Evolutionary conservation across 306 rosid genomes (phyloP).

Genomic region (Corylus americana): DNA sequence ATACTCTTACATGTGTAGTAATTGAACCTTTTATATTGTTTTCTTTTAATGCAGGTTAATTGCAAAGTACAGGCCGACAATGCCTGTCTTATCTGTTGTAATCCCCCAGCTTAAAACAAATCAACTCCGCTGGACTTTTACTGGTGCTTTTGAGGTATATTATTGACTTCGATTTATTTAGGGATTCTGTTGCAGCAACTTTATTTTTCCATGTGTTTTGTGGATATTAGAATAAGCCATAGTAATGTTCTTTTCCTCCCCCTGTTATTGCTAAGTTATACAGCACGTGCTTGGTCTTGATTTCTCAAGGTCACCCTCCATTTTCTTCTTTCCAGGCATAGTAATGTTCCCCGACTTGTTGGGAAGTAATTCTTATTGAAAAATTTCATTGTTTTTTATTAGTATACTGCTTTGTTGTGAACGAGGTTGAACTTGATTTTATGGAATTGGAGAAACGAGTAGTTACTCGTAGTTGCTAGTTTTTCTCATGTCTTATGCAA

Average conservation of each 20-base stretch:
- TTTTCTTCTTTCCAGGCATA: background rate
- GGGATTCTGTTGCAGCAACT: constrained; percentile 10
- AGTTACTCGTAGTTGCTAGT: background rate
- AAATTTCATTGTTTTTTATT: background rate
- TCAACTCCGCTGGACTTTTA: constrained; percentile 88
- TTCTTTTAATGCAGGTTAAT: constrained; percentile 59
- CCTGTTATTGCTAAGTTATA: background rate
- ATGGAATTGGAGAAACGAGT: background rate
- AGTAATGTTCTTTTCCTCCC: too few relatives aligned
- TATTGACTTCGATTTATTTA: constrained; percentile 11
- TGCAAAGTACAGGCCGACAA: constrained; percentile 90
- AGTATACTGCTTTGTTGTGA: background rate
- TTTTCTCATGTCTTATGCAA: background rate
- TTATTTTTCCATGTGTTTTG: background rate
- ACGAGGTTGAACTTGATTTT: background rate
- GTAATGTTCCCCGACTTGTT: background rate
- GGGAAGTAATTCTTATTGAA: background rate
- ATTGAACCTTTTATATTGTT: background rate
- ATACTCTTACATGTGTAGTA: constrained; percentile 2
- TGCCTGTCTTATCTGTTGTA: constrained; percentile 92
- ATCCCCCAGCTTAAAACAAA: constrained; percentile 77
- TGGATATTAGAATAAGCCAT: background rate
- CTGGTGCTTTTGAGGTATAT: constrained; percentile 92
- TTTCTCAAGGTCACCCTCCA: background rate
- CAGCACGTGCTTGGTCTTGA: background rate